Base-by-base conservation (phyloP, 2,329 filamentous ascomycete species). In the Phialophora tarda region DNA sequence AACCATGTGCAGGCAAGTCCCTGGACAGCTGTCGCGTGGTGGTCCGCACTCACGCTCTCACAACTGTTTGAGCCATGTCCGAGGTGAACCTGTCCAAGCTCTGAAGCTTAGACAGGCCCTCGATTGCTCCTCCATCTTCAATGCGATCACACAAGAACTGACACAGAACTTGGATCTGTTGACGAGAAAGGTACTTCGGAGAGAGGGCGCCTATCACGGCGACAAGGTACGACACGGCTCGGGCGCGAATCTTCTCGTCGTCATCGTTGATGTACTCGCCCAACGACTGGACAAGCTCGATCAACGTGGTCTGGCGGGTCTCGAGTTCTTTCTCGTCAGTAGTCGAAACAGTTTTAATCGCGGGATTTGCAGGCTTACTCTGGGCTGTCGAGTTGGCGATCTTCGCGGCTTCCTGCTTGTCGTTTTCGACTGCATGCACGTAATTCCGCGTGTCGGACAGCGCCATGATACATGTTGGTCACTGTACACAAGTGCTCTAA, bases 231-330 rank as follows among this genome's bases (percentile, higher is more conserved):
- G 77, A 78, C 66, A 81, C 78, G 74, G 85, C 84, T 76, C 88
- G 88, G n/a, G 83, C 83, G 47, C 88, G 82, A 51, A 86, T 80
- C 14, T 82, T 81, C 24, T 81, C 80, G 77, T 90, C 86, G 72
- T 89, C 86, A 75, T 88, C 85, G 71, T 89, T 89, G 73, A 90
- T 83, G 71, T 89, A 90, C 75, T 89, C 86, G 23, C 86, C 86
- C 34, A 90, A 79, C 53, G 85, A 86, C 73, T 88, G 85, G 62
- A 90, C 85, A 58, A 89, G 78, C 62, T 84, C 83, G 63, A 90
- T 81, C 38, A 90, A 80, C 71, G 86, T 88, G 60, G 85, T 79
- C 71, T 88, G 80, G 70, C 85, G 87, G 72, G 77, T 81, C 74
- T 88, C 83, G 67, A 90, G 79, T 75, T 84, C 86, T 88, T 62